Evolutionary conservation across 208 protist genomes (phyloP), one percentile per base, ranked within the genome.

Genomic region (Paratrypanosoma confusum): DNA sequence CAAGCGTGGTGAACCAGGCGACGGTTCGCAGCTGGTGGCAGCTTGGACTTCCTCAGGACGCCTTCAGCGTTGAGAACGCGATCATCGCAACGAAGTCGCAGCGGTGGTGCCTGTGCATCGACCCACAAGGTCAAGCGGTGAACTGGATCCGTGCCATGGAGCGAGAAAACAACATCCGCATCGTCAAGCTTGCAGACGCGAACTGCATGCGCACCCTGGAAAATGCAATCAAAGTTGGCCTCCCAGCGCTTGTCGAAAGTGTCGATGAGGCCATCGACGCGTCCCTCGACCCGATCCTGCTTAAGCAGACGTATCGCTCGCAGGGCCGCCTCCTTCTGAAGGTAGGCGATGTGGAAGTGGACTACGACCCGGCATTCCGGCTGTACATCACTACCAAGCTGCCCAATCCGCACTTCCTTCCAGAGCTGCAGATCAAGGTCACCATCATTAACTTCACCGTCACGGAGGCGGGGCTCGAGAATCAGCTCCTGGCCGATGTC

Each of bases 331-430:
- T 92, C 24, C 68, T 96, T 16, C 89, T 98, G 21, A 90, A 89
- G 40, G 56, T 98, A 2, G 92, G 93, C 26, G 95, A 97, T 62
- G 79, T 53, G 28, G 93, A 97, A 34, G 69, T 97, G 25, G 92
- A 97, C 53, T 97, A 97, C 63, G 77, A 94, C 50, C 72, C 77
- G 11, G 79, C 93, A 39, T 98, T 97, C 65, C 67, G 74, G 3
- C 71, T 98, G 10, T 98, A 95, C 72, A 91, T 98, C 57, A 96
- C 95, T 5, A 96, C 82, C 20, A 97, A 97, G 60, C 65, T 97
- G 36, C 45, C 86, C 23, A 98, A 97, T 55, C 94, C 95, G 8
- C 78, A 93, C 65, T 97, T 95, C 61, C 55, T 89, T n/a, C 95
- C 95, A 6, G 95, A 98, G 57, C 64, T 97, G 26, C 92, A 93